Conservation (phyloP, 192 early-diverging fungal species). For the Rhizophagus prolifer region DNA sequence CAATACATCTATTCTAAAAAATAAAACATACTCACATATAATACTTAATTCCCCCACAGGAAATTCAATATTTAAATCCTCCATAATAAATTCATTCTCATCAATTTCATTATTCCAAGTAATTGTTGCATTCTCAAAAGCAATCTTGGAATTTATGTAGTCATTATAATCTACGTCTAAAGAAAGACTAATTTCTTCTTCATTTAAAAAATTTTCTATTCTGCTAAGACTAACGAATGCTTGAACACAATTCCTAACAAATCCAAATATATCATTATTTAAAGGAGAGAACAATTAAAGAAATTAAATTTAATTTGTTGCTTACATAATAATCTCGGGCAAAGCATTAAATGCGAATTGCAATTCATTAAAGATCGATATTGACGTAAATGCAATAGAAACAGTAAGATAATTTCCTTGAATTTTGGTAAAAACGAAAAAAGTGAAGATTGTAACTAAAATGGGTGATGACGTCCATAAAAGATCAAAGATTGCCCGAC, state of each 20-base stretch:
- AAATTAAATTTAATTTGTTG: constrained; percentile 2
- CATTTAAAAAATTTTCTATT: constrained; percentile 72
- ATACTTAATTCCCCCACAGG: constrained; percentile 71
- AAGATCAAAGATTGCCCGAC: constrained; percentile 36
- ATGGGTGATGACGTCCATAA: constrained; percentile 61
- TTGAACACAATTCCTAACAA: constrained; percentile 36
- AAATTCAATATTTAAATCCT: constrained; percentile 67
- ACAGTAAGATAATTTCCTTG: constrained; percentile 44
- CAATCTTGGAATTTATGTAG: constrained; percentile 19
- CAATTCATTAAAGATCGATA: constrained; percentile 70
- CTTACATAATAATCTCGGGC: constrained; percentile 57
- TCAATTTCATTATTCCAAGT: constrained; percentile 41
- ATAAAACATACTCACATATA: constrained; percentile 41
- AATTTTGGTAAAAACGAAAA: constrained; percentile 59
- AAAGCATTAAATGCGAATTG: constrained; percentile 62
- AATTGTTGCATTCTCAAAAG: constrained; percentile 53
- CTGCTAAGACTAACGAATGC: constrained; percentile 63
- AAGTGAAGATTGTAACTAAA: constrained; percentile 56
- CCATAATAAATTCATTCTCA: constrained; percentile 55
- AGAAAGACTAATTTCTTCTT: constrained; percentile 56
- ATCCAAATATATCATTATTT: background rate
- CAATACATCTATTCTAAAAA: background rate
- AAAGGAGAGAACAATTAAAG: background rate
- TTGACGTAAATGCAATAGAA: constrained; percentile 57
- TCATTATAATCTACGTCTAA: constrained; percentile 20